phyloP scores from a whole-genome alignment of 305 asterid species.

The Solanum hybrid region DNA sequence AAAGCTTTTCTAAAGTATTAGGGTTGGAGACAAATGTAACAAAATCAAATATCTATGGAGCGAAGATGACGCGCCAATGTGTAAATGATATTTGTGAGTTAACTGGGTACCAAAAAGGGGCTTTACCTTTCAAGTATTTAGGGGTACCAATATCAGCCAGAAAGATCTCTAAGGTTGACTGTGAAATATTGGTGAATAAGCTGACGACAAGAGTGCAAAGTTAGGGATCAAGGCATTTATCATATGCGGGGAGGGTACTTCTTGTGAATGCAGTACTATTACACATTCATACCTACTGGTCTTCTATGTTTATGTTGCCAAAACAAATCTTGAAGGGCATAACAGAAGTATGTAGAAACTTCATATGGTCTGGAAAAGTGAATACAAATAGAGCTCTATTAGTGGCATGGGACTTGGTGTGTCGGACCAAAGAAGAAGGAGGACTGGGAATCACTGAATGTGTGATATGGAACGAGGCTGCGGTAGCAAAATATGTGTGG shows the following conservation, averaged over 20 bases:
- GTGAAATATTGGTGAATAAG: neutral
- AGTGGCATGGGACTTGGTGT: neutral
- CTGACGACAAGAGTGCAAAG: neutral
- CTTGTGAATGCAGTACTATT: neutral
- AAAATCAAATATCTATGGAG: neutral
- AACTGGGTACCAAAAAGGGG: neutral
- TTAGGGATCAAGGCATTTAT: neutral
- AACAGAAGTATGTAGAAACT: neutral
- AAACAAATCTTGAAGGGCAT: neutral
- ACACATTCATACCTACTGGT: neutral
- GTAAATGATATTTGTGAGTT: neutral
- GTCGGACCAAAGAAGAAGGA: neutral
- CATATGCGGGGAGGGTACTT: neutral
- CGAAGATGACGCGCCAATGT: neutral
- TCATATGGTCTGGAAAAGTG: neutral
- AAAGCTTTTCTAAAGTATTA: neutral
- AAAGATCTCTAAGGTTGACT: neutral
- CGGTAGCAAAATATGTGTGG: neutral
- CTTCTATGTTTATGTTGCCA: neutral
- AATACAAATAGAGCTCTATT: neutral
- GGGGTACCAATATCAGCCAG: neutral
- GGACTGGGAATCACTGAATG: neutral
- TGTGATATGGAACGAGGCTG: neutral
- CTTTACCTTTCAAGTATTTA: neutral
- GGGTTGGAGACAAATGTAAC: neutral